phyloP scores from a whole-genome alignment of 495 filamentous ascomycete genomes.

The Hyaloscypha finlandica region DNA sequence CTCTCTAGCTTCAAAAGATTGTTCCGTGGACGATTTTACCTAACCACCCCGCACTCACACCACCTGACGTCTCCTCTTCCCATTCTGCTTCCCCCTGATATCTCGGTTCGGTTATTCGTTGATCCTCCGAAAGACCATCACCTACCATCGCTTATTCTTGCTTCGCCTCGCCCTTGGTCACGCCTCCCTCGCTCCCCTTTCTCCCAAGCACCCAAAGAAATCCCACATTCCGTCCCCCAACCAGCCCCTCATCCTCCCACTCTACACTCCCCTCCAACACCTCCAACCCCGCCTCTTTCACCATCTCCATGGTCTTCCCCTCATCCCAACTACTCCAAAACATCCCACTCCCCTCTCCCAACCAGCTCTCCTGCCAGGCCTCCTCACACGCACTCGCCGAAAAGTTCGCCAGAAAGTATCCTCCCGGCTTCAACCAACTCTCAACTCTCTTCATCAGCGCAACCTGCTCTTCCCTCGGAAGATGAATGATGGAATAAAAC shows the following conservation, averaged over 20 bases:
- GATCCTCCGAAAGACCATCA: no score
- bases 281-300: slow-evolving; percentile 26
- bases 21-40: no score
- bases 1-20: no score
- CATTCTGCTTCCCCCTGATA: no score
- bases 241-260: slow-evolving; percentile 24
- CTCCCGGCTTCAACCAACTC: slow-evolving; percentile 45
- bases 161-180: not conserved
- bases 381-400: not conserved
- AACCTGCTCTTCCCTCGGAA: slow-evolving; percentile 44
- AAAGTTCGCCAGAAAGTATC: slow-evolving; percentile 44
- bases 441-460: slow-evolving; percentile 37
- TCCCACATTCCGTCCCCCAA: slow-evolving; percentile 25
- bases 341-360: slow-evolving; percentile 35
- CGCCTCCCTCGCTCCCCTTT: not conserved
- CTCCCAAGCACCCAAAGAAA: slow-evolving; percentile 11
- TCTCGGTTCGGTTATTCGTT: no score
- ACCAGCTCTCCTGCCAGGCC: slow-evolving; percentile 27
- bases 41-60: no score
- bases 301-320: slow-evolving; percentile 48
- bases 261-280: slow-evolving; percentile 33
- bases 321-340: slow-evolving; percentile 47
- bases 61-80: no score
- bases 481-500: slow-evolving; percentile 48
- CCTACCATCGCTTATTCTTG: not conserved